Conservation (phyloP, 208 protist genomes). For the Phytomonas sp. region DNA sequence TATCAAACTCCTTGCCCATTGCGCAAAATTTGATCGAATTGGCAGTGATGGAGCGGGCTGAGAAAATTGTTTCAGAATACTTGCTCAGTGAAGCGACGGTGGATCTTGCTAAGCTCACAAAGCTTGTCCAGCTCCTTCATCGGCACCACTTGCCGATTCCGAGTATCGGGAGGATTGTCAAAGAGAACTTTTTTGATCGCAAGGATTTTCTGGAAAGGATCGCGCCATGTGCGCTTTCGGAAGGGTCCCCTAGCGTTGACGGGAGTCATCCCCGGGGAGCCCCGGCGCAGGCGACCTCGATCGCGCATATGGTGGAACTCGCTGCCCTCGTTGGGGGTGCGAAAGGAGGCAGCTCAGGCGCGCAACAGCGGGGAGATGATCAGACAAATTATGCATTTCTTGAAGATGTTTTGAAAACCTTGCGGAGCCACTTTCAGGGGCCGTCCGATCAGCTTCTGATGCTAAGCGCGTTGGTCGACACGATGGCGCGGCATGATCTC, state of each 20-base stretch:
- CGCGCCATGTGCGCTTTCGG: not conserved
- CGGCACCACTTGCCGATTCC: conserved; percentile 30
- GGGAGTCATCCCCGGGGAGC: too few relatives aligned
- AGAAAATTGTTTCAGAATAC: conserved; percentile 25
- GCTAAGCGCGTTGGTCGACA: conserved; percentile 2
- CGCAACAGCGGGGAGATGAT: not conserved
- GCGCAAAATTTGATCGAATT: conserved; percentile 32
- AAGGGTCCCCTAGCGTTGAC: not conserved
- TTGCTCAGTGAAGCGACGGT: conserved; percentile 16
- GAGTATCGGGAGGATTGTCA: conserved; percentile 15
- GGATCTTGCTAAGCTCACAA: conserved; percentile 16
- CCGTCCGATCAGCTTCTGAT: conserved; percentile 2
- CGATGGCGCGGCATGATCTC: not conserved
- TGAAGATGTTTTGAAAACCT: not conserved
- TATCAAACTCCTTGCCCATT: conserved; percentile 37
- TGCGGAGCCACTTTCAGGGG: not conserved
- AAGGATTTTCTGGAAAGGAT: not conserved
- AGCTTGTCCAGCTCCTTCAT: conserved; percentile 27
- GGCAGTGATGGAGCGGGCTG: conserved; percentile 32
- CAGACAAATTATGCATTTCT: not conserved
- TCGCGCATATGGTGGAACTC: not conserved
- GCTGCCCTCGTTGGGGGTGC: not conserved
- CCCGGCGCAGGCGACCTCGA: not conserved
- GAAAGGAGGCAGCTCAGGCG: not conserved
- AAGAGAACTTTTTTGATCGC: conserved; percentile 18